Conservation (phyloP, 805 yeast genomes). For the Saturnispora gosingensis region DNA sequence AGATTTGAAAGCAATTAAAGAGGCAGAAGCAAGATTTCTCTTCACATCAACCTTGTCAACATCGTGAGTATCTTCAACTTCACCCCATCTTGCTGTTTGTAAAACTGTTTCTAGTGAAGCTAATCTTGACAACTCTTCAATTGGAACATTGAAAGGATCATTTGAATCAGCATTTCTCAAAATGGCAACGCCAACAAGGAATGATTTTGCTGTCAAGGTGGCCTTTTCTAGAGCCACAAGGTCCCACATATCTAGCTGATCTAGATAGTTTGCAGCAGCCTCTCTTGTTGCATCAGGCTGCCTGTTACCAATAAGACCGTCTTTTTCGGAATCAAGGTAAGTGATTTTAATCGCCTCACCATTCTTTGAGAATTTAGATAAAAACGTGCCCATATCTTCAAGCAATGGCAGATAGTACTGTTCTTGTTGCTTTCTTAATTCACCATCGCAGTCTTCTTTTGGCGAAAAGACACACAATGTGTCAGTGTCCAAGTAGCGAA, state of each 20-base stretch:
- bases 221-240: conserved; percentile 85
- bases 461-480: conserved; percentile 86
- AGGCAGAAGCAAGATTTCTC: conserved; percentile 74
- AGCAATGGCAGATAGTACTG: conserved; percentile 69
- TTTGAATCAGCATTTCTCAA: conserved; percentile 36
- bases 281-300: conserved; percentile 53
- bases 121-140: conserved; percentile 67
- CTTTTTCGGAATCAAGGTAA: conserved; percentile 68
- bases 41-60: conserved; percentile 88
- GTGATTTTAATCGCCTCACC: conserved; percentile 33
- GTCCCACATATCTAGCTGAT: conserved; percentile 59
- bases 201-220: conserved; percentile 77
- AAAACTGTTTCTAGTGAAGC: conserved; percentile 74
- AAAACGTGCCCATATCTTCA: conserved; percentile 49
- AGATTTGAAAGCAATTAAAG: conserved; percentile 37
- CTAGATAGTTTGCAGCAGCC: conserved; percentile 59
- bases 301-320: conserved; percentile 72
- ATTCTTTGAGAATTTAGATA: conserved; percentile 33
- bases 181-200: conserved; percentile 68
- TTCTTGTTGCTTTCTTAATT: conserved; percentile 70
- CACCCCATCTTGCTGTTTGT: conserved; percentile 94
- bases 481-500: conserved; percentile 89
- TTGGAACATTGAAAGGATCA: conserved; percentile 29
- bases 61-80: conserved; percentile 97
- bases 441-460: conserved; percentile 69